A percentile compares a stretch with the other conserved stretches of the same genome.
Conservation (phyloP, 345 rosid genomes). For the Ceriops tagal region DNA sequence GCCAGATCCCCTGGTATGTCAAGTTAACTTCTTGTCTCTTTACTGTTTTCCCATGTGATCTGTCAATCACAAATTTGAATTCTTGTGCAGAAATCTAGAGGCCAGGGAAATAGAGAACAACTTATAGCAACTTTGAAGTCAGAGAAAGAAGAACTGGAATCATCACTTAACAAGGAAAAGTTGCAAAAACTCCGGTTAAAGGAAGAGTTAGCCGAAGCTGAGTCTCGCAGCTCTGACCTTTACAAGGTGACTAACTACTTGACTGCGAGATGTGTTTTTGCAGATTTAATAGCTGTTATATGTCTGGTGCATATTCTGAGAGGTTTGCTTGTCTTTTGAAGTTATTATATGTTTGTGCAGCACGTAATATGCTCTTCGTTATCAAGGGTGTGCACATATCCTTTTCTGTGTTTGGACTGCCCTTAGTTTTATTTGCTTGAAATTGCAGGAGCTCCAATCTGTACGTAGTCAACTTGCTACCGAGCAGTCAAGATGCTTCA, state of each 20-base stretch:
- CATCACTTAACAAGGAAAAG: conserved; percentile 67
- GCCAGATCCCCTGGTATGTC: conserved; percentile 50
- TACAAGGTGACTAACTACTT: conserved; percentile 57
- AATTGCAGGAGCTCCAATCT: conserved; percentile 82
- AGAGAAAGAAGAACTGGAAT: conserved; percentile 81
- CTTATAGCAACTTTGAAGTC: conserved; percentile 54
- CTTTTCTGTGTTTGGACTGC: background rate
- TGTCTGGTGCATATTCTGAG: background rate
- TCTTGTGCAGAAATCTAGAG: conserved; percentile 49
- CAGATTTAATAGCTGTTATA: background rate
- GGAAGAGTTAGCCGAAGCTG: conserved; percentile 74
- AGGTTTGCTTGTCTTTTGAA: too few relatives aligned
- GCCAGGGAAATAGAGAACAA: conserved; percentile 42
- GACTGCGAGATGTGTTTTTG: background rate
- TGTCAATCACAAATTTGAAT: conserved; percentile 5
- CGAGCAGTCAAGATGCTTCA: conserved; percentile 96
- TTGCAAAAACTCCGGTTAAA: conserved; percentile 60
- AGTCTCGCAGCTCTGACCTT: conserved; percentile 64
- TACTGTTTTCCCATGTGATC: background rate
- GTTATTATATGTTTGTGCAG: too few relatives aligned
- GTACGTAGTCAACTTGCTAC: conserved; percentile 94
- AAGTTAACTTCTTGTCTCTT: background rate
- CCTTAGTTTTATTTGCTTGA: background rate
- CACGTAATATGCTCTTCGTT: too few relatives aligned
- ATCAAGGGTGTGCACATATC: too few relatives aligned